Evolutionary conservation across 2,329 filamentous ascomycete species (phyloP).

Genomic region (Exophiala xenobiotica): DNA sequence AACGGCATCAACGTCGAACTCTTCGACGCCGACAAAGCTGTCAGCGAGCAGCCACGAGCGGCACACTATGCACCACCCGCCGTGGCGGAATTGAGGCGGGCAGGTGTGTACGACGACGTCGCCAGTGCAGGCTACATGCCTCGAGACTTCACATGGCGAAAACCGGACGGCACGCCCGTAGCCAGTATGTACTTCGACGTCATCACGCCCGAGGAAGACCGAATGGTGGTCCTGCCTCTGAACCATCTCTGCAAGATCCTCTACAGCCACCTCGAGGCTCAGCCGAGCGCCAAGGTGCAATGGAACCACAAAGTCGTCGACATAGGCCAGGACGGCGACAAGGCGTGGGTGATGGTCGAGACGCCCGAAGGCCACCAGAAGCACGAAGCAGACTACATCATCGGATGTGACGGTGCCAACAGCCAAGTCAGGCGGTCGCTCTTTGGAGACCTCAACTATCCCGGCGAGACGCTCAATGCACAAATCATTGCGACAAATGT

Average conservation of each 20-base stretch:
- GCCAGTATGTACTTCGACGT: constrained; percentile 21
- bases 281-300: constrained; percentile 37
- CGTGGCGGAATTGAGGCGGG: constrained; percentile 56
- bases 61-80: constrained; percentile 62
- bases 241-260: constrained; percentile 45
- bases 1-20: constrained; percentile 33
- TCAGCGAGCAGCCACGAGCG: constrained; percentile 62
- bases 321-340: constrained; percentile 9
- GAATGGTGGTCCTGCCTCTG: constrained; percentile 46
- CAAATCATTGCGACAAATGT: constrained; percentile 22
- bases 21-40: constrained; percentile 54
- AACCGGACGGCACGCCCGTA: constrained; percentile 38
- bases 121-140: constrained; percentile 45
- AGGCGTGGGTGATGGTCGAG: constrained; percentile 8
- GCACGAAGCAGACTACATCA: constrained; percentile 39
- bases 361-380: constrained; percentile 8
- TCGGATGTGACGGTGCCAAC: constrained; percentile 46
- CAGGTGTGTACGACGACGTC: constrained; percentile 56
- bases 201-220: constrained; percentile 29
- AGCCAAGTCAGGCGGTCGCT: constrained; percentile 39
- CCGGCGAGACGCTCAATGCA: constrained; percentile 10
- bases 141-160: constrained; percentile 45
- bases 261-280: constrained; percentile 37
- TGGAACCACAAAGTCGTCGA: constrained; percentile 44
- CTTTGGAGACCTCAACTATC: constrained; percentile 15